Base-by-base conservation (phyloP, 192 early-diverging fungal genomes). In the Chytriomyces sp. region DNA sequence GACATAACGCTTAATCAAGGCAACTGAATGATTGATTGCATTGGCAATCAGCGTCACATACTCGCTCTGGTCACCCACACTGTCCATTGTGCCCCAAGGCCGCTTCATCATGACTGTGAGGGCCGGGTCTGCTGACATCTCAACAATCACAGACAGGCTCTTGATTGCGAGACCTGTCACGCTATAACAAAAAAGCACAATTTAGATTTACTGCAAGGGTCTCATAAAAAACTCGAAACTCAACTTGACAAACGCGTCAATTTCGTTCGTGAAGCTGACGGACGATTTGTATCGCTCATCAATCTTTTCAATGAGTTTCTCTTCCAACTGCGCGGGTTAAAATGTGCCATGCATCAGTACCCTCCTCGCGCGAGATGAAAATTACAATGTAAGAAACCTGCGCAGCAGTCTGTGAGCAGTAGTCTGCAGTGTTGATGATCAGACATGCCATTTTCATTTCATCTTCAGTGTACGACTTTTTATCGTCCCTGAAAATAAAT, bases 351-450 rank as follows among this genome's bases (percentile, higher is more conserved):
- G n/a, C n/a, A n/a, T 53, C 5, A 79, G 72, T 20, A 57, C 23
- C 8, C 18, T 26, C 10, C 24, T 11, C 18, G 2, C 49, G 50
- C 5, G 9, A 23, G 6, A 65, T 18, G 20, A 45, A 48, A 50
- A 24, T 18, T 28, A 24, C 50, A 45, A 57, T 18, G 13, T 18
- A 9, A 16, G 60, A 63, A 84, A 91, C 92, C 83, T 94, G 93
- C 9, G 85, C 80, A 0, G 92, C 96, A 1, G 94, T 96, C 10
- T 89, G 86, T 35, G 87, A 85, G 76, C 96, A 99, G 81, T 99
- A 99, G 81, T 99, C 97, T 0, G 93, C 93, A 0, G 97, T 99
- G 61, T 96, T 97, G 72, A 97, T 83, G 26, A 96, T 88, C n/a
- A 93, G 75, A 72, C 93, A 94, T 2, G 90, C 89, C 11, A 89